A percentile compares a stretch with the other conserved stretches of the same genome.
phyloP scores from a whole-genome alignment of 2,329 filamentous ascomycete genomes.

The Pseudogymnoascus sp. region DNA sequence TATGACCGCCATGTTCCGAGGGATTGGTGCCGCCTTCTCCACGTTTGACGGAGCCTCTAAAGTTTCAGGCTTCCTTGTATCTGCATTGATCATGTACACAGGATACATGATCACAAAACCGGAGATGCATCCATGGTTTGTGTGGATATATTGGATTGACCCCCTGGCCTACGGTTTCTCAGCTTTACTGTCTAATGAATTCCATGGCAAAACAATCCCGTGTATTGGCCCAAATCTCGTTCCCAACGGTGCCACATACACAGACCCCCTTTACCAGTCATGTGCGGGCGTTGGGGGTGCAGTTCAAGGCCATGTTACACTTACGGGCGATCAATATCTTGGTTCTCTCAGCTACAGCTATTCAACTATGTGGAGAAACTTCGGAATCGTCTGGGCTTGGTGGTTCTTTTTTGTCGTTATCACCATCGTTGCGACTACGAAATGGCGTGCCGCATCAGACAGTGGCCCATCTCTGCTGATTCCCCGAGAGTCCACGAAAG shows the following conservation, averaged over 20 bases:
- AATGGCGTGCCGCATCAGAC: conserved; percentile 37
- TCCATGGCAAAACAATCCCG: conserved; percentile 49
- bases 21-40: conserved; percentile 47
- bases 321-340: conserved; percentile 54
- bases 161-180: conserved; percentile 67
- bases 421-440: conserved; percentile 50
- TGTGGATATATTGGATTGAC: conserved; percentile 59
- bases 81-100: conserved; percentile 52
- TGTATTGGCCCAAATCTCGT: conserved; percentile 46
- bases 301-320: conserved; percentile 36
- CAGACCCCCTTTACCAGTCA: conserved; percentile 37
- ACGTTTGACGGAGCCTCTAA: conserved; percentile 57
- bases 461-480: not conserved
- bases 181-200: conserved; percentile 63
- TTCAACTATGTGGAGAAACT: conserved; percentile 51
- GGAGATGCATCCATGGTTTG: conserved; percentile 57
- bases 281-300: conserved; percentile 56
- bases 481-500: not conserved
- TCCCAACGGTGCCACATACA: conserved; percentile 44
- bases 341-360: conserved; percentile 46
- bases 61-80: conserved; percentile 44
- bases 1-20: conserved; percentile 54
- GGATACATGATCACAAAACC: conserved; percentile 57
- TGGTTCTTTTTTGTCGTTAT: conserved; percentile 53
- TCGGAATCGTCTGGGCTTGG: conserved; percentile 57